Evolutionary conservation across 768 basidiomycete genomes (phyloP).

Genomic region (Agaricus sinodeliciosus): DNA sequence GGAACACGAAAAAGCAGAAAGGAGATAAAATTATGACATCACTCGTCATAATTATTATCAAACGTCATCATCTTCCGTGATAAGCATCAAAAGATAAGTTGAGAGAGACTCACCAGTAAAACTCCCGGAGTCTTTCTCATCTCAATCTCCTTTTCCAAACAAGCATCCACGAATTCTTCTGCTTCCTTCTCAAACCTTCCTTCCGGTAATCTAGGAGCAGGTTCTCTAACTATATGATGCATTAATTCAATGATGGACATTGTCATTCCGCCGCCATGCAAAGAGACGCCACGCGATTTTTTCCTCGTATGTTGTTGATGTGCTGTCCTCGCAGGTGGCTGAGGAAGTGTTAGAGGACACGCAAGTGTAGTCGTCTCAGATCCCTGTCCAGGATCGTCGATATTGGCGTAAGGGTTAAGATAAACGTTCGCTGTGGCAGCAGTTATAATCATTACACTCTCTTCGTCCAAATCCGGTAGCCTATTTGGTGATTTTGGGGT

Average conservation of each 20-base stretch:
- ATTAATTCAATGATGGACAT: conserved; percentile 97
- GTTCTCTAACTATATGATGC: conserved; percentile 98
- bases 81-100: too few relatives aligned
- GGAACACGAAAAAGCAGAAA: neutral
- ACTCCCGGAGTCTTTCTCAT: conserved; percentile 81
- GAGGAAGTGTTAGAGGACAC: neutral
- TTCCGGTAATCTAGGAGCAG: conserved; percentile 78
- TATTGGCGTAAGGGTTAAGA: conserved; percentile 21
- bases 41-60: too few relatives aligned
- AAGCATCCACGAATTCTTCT: conserved; percentile 84
- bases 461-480: conserved; percentile 56
- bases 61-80: too few relatives aligned
- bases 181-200: conserved; percentile 61
- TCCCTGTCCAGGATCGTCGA: neutral
- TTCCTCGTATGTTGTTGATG: conserved; percentile 28
- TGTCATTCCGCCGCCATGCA: conserved; percentile 90
- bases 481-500: neutral
- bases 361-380: neutral
- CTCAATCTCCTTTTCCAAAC: conserved; percentile 85
- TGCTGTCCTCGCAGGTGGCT: neutral
- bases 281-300: conserved; percentile 61
- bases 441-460: conserved; percentile 50
- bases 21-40: neutral
- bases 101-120: conserved; percentile 50
- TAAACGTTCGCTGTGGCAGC: conserved; percentile 30